Evolutionary conservation across 2,329 filamentous ascomycete species (phyloP).

Genomic region (Ascochyta clinopodiicola): DNA sequence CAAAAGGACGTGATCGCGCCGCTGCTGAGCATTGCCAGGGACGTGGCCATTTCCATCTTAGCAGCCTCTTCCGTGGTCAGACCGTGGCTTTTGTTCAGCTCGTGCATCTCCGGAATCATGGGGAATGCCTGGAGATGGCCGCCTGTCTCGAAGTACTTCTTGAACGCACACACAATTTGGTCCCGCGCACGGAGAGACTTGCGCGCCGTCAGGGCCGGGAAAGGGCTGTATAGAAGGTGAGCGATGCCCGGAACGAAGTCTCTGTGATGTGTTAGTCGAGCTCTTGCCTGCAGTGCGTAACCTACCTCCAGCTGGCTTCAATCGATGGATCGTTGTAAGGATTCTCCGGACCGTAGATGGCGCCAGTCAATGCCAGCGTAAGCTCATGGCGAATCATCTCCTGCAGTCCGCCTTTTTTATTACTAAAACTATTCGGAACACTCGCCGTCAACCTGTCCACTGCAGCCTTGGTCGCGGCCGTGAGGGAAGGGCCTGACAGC

Average conservation of each 20-base stretch:
- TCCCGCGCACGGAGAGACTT: slow-evolving; percentile 43
- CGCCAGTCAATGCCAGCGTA: slow-evolving; percentile 48
- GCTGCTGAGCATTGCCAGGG: slow-evolving; percentile 52
- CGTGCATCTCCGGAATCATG: slow-evolving; percentile 48
- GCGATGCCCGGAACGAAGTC: slow-evolving; percentile 36
- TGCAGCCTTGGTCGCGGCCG: slow-evolving; percentile 47
- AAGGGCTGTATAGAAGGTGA: slow-evolving; percentile 29
- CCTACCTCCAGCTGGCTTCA: slow-evolving; percentile 48
- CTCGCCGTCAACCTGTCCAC: slow-evolving; percentile 39
- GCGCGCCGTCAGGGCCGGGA: slow-evolving; percentile 38
- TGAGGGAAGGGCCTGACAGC: slow-evolving; percentile 39
- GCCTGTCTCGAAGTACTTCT: slow-evolving; percentile 50
- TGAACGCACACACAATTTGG: slow-evolving; percentile 45
- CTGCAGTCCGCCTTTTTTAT: slow-evolving; percentile 13
- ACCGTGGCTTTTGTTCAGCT: slow-evolving; percentile 39
- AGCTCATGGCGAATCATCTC: slow-evolving; percentile 42
- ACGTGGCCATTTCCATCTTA: slow-evolving; percentile 51
- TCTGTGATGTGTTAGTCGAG: neutral
- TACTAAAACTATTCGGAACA: slow-evolving; percentile 22
- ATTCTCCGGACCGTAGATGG: slow-evolving; percentile 53
- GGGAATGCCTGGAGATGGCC: slow-evolving; percentile 50
- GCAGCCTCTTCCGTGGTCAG: slow-evolving; percentile 49
- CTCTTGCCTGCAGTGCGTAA: neutral
- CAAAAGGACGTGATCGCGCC: slow-evolving; percentile 52
- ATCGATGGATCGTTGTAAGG: slow-evolving; percentile 48